Evolutionary conservation across 768 basidiomycete species (phyloP), one percentile per base, ranked within the genome.

Genomic region (Mycena floridula): DNA sequence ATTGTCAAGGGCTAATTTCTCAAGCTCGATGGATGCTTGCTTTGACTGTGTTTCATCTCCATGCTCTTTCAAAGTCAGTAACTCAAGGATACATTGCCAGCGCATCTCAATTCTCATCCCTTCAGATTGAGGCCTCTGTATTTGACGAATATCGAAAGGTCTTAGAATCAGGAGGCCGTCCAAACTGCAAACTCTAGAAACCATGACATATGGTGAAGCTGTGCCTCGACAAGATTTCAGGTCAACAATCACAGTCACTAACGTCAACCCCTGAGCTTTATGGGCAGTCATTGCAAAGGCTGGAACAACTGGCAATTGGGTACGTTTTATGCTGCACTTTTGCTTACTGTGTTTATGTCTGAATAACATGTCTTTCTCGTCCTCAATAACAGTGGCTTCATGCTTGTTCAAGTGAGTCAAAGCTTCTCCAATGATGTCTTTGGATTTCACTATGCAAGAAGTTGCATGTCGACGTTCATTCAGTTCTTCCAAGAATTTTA

Each of bases 201-300:
- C 42, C 59, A 63, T 63, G 7, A 62, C 59, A 38, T 63, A 63
- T 11, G 58, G 53, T 1, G 47, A 25, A 41, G 62, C 52, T 1
- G 50, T 47, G 0, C 49, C 51, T 8, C 23, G 23, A 37, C 53
- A 60, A 20, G 37, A 32, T 11, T 44, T 18, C 5, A 59, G 25
- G 43, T 61, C 56, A 12, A 61, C 47, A 25, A 59, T 42, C 5
- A 47, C 58, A 2, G n/a, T 37, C 7, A 26, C 20, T 21, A 56
- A 41, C 0, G 56, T 53, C 40, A 50, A 49, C 11, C 61, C 60
- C 49, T 63, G 61, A 3, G 59, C 49, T 26, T 62, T 59, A 39
- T 63, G 54, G 12, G 46, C 54, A 2, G 60, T 61, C 12, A 59
- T 52, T 1, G 60, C 59, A 46, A 58, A 62, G 0, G 46, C 55